Conservation (phyloP, 768 basidiomycete genomes). For the Solioccasus polychromus region DNA sequence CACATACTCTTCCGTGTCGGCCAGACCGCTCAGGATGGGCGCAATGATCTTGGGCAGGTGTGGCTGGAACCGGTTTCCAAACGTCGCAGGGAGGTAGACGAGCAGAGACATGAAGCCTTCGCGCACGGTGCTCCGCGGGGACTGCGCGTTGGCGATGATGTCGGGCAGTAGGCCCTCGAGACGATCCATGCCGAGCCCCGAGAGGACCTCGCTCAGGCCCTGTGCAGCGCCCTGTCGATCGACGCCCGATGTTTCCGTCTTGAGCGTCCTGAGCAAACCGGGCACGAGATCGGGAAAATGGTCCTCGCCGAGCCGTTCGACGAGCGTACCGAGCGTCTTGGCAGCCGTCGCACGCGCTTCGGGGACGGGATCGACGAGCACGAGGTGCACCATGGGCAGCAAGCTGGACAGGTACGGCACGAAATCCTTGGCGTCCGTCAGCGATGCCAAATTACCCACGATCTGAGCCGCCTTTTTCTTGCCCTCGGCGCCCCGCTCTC, state of each 20-base stretch:
- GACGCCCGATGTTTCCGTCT: constrained; percentile 91
- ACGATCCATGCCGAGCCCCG: constrained; percentile 96
- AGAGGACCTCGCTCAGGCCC: constrained; percentile 91
- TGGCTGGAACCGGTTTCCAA: constrained; percentile 94
- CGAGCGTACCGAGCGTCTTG: constrained; percentile 93
- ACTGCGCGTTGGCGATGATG: constrained; percentile 88
- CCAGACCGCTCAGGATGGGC: constrained; percentile 87
- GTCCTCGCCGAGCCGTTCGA: constrained; percentile 90
- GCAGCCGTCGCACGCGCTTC: constrained; percentile 97
- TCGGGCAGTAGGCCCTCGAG: constrained; percentile 92
- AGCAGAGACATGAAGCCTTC: constrained; percentile 99
- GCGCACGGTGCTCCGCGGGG: constrained; percentile 84
- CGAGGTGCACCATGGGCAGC: constrained; percentile 86
- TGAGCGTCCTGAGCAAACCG: constrained; percentile 81
- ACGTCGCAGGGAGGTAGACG: constrained; percentile 93
- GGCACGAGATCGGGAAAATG: constrained; percentile 96
- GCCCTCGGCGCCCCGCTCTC: constrained; percentile 88
- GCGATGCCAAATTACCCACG: constrained; percentile 92
- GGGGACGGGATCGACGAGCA: constrained; percentile 95
- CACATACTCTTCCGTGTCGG: constrained; percentile 93
- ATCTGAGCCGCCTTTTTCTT: constrained; percentile 97
- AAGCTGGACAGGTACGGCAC: constrained; percentile 90
- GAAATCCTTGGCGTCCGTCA: constrained; percentile 89
- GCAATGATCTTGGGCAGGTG: constrained; percentile 93
- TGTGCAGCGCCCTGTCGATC: constrained; percentile 98